Conservation (phyloP, 176 grass and related monocot genomes). For the Secale cereale region DNA sequence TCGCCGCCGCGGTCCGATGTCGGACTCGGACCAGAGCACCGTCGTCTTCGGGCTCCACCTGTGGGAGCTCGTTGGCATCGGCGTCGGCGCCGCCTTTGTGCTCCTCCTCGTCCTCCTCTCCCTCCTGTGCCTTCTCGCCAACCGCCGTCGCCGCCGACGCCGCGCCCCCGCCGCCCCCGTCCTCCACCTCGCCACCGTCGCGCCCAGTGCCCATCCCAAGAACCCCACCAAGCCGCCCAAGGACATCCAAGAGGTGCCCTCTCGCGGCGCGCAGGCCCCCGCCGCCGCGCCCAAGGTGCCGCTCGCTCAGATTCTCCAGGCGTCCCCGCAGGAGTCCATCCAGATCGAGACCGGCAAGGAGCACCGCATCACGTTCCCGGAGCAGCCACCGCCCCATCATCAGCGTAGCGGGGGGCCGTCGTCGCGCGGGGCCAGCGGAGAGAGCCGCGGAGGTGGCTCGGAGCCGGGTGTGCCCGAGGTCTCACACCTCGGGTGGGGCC, state of each 20-base stretch:
- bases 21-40: constrained; percentile 73
- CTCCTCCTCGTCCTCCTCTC: constrained; percentile 81
- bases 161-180: constrained; percentile 37
- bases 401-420: constrained; percentile 60
- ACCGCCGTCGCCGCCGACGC: constrained; percentile 43
- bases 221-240: constrained; percentile 42
- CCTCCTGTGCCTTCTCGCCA: constrained; percentile 58
- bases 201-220: constrained; percentile 46
- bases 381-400: constrained; percentile 48
- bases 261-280: constrained; percentile 6
- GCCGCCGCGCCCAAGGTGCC: constrained; percentile 17
- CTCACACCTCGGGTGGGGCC: constrained; percentile 86
- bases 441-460: constrained; percentile 52
- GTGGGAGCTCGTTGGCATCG: constrained; percentile 80
- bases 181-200: constrained; percentile 40
- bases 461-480: constrained; percentile 71
- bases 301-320: constrained; percentile 35
- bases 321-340: constrained; percentile 46
- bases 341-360: constrained; percentile 91
- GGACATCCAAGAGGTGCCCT: constrained; percentile 61
- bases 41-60: constrained; percentile 78
- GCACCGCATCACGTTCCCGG: constrained; percentile 86
- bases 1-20: constrained; percentile 39
- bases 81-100: constrained; percentile 74
- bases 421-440: constrained; percentile 84